Conservation (phyloP, 23 red algal species). For the Gracilaria vermiculophylla region DNA sequence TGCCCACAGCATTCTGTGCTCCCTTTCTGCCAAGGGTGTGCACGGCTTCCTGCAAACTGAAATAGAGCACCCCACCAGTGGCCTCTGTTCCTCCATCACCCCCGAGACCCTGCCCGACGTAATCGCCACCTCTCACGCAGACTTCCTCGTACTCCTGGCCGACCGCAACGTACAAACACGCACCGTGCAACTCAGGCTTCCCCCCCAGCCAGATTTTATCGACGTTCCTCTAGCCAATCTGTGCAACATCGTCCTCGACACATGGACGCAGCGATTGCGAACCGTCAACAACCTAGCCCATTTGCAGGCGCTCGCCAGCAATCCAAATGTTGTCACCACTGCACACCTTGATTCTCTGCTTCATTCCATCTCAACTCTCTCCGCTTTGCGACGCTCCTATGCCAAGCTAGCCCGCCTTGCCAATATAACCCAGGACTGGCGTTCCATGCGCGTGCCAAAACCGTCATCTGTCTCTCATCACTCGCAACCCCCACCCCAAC, state of each 20-base stretch:
- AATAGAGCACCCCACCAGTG: slow-evolving; percentile 10
- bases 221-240: slow-evolving; percentile 29
- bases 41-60: slow-evolving; percentile 56
- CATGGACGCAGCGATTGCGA: slow-evolving; percentile 38
- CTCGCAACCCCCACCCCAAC: background rate
- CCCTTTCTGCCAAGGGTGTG: slow-evolving; percentile 34
- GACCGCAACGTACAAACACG: slow-evolving; percentile 22
- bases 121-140: slow-evolving; percentile 28
- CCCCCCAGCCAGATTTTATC: slow-evolving; percentile 27
- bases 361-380: slow-evolving; percentile 27
- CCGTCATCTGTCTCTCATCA: background rate
- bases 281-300: background rate
- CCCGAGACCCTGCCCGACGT: slow-evolving; percentile 36
- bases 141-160: slow-evolving; percentile 30
- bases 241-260: slow-evolving; percentile 35
- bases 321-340: slow-evolving; percentile 49
- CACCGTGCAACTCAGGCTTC: slow-evolving; percentile 32
- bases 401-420: slow-evolving; percentile 38
- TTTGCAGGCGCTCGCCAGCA: slow-evolving; percentile 13
- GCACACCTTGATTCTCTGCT: slow-evolving; percentile 37
- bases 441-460: background rate
- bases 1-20: slow-evolving; percentile 29
- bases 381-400: slow-evolving; percentile 26
- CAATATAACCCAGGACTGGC: slow-evolving; percentile 25
- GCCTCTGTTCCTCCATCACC: slow-evolving; percentile 15